Evolutionary conservation across 73 alveolate species (phyloP).

Genomic region (Blepharisma stoltei): DNA sequence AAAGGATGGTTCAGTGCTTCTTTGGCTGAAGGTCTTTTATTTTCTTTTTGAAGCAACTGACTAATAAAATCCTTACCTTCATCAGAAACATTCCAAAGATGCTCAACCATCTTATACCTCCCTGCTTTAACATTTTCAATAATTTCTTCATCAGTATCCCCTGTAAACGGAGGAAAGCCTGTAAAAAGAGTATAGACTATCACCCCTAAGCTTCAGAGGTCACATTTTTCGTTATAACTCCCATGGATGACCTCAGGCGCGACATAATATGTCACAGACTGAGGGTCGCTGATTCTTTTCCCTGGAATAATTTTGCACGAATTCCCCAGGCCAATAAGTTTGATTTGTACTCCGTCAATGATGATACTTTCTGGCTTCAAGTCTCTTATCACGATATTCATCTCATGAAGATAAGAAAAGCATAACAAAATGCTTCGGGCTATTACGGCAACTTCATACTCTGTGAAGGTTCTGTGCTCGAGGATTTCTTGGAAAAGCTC

Average conservation of each 20-base stretch:
- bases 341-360: slow-evolving; percentile 54
- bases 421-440: no score
- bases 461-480: no score
- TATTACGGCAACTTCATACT: no score
- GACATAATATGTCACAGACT: slow-evolving; percentile 50
- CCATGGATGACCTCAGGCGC: slow-evolving; percentile 56
- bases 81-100: slow-evolving; percentile 52
- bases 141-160: slow-evolving; percentile 28
- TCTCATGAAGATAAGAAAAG: slow-evolving; percentile 65
- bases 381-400: slow-evolving; percentile 81
- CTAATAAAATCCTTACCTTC: slow-evolving; percentile 58
- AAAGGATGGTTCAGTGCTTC: slow-evolving; percentile 3
- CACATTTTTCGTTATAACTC: slow-evolving; percentile 25
- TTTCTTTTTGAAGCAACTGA: slow-evolving; percentile 23
- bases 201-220: slow-evolving; percentile 37
- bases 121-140: slow-evolving; percentile 32
- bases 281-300: slow-evolving; percentile 12
- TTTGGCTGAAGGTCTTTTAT: background rate
- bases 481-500: no score
- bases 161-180: slow-evolving; percentile 39
- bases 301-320: slow-evolving; percentile 35
- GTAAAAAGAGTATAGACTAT: slow-evolving; percentile 41
- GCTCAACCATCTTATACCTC: background rate
- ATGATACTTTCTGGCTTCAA: slow-evolving; percentile 89
- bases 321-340: slow-evolving; percentile 91